Percentiles rank a stretch among this genome's conserved stretches.
Evolutionary conservation across 2,329 filamentous ascomycete genomes (phyloP).

Genomic region (Fusarium domesticum): DNA sequence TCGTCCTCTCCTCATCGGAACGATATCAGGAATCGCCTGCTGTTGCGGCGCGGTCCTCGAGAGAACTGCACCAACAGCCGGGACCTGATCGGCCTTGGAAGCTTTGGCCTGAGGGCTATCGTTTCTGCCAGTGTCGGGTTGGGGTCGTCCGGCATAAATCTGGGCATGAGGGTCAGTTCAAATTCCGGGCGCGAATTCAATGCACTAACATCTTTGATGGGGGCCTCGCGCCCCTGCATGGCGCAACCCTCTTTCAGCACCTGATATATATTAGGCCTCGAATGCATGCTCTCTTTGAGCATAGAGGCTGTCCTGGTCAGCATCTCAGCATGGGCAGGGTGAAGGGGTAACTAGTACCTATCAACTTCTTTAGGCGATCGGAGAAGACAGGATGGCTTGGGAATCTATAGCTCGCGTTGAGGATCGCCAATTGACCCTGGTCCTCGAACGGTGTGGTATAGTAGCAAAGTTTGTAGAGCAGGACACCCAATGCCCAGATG

Average conservation of each 20-base stretch:
- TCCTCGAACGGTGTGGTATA: conserved; percentile 99
- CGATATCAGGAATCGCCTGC: conserved; percentile 78
- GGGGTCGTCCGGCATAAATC: conserved; percentile 68
- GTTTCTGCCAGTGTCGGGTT: conserved; percentile 57
- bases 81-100: conserved; percentile 50
- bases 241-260: conserved; percentile 81
- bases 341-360: conserved; percentile 54
- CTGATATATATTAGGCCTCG: conserved; percentile 89
- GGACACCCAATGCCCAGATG: conserved; percentile 93
- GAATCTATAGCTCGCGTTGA: conserved; percentile 93
- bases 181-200: not conserved
- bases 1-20: conserved; percentile 89
- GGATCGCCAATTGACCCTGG: conserved; percentile 92
- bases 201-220: conserved; percentile 79
- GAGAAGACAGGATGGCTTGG: conserved; percentile 87
- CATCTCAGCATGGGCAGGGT: not conserved
- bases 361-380: conserved; percentile 82
- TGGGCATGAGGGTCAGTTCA: conserved; percentile 34
- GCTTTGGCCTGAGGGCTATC: conserved; percentile 54
- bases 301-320: conserved; percentile 66
- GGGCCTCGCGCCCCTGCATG: conserved; percentile 84
- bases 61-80: conserved; percentile 76
- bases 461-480: conserved; percentile 97
- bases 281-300: conserved; percentile 77
- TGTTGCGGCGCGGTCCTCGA: conserved; percentile 70